Base-by-base conservation (phyloP, 2,329 filamentous ascomycete species). In the Knufia fluminis region DNA sequence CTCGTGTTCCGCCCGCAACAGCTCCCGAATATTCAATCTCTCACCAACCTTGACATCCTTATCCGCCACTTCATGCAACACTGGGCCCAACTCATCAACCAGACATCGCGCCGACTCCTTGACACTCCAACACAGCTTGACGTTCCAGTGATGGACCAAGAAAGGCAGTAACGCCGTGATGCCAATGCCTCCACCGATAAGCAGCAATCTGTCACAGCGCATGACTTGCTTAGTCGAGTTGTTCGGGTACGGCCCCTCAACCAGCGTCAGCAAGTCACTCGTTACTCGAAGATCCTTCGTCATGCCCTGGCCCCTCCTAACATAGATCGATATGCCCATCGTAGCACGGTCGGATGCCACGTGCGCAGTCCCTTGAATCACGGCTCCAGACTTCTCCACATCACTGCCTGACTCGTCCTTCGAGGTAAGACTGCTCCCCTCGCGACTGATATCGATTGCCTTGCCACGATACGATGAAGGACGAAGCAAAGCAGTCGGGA, bases 161-260 rank as follows among this genome's bases (percentile, higher is more conserved):
- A 62, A 65, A 2, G 68, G 64, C 0, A 75, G 52, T 12, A 72
- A 40, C 2, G 62, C 69, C 0, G 72, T 75, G 56, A 76, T 71
- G 38, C 73, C 72, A 23, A 75, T 70, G 7, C 72, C 73, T 16
- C 74, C 73, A 1, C 61, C 68, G 33, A 76, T 65, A 41, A 70
- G 64, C 7, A 76, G 51, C 1, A 75, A 47, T 1, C 62, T 56
- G 50, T 70, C 66, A 44, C 61, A 65, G 1, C 39, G 52, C 1
- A 65, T 58, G 4, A 70, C 50, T 4, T 53, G 49, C 0, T 39
- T 26, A 10, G 57, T 59, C 2, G 58, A 57, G 48, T 58, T 63
- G 54, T 63, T 60, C 17, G 59, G 54, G 58, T 73, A 71, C 0
- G 66, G 62, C 4, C 66, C 66, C 31, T 72, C 70, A 8, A 72